phyloP scores from a whole-genome alignment of 140 eudicot genomes.

The Oenanthe javanica region DNA sequence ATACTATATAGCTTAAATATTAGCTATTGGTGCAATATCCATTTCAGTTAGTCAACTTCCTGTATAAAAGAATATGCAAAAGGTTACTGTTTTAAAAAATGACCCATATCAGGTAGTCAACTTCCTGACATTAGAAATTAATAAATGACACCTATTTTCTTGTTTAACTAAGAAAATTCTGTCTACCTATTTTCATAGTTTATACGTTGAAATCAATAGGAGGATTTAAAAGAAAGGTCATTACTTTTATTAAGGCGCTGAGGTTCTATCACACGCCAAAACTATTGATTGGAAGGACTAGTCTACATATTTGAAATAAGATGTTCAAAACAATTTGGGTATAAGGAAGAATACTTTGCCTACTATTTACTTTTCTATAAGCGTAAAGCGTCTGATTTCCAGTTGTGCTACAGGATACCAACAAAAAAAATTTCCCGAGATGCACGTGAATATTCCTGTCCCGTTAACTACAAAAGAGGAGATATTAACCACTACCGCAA shows the following conservation, averaged over 20 bases:
- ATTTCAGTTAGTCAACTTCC: neutral
- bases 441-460: no score
- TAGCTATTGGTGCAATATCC: neutral
- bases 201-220: neutral
- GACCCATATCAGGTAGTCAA: neutral
- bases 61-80: neutral
- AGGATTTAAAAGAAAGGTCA: neutral
- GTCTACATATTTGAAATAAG: neutral
- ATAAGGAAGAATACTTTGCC: neutral
- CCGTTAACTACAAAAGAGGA: neutral
- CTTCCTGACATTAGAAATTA: neutral
- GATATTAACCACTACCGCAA: neutral
- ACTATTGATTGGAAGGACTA: neutral
- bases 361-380: neutral
- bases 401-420: neutral
- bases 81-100: neutral
- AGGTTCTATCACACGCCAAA: neutral
- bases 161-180: neutral
- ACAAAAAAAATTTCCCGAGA: neutral
- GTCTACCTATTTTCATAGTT: neutral
- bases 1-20: neutral
- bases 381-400: neutral
- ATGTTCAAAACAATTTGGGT: neutral
- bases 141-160: neutral
- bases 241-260: neutral